Evolutionary conservation across 306 rosid genomes (phyloP), one percentile per base, ranked within the genome.

Genomic region (Canavalia ensiformis): DNA sequence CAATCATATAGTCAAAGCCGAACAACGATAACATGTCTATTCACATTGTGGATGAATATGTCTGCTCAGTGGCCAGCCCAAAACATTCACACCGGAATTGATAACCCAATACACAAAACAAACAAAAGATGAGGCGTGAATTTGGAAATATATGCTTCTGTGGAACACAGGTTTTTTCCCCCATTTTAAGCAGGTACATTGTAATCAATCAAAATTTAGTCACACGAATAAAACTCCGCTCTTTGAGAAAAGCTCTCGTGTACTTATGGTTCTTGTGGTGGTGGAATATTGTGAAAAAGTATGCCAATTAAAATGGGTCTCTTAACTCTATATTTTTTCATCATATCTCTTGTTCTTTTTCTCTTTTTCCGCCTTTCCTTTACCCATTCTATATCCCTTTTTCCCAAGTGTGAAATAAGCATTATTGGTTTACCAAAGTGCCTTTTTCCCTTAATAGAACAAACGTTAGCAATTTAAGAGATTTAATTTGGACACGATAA

Each of bases 171-270:
- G 7, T 31, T 44, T 44, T 55, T 56, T 34, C 76, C 34, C 45
- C 76, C 34, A n/a, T 55, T 50, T 42, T 31, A 30, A 31, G 68
- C 28, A 55, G 66, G 68, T 55, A 68, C 56, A 77, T 39, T 65
- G 73, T 67, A 67, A 66, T 66, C 81, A 66, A 66, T 39, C 54
- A 28, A 7, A 3, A 39, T 78, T 72, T 42, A 55, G 47, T 78
- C 28, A 0, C 2, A 13, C 4, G 31, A 46, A 30, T 54, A 28
- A 66, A 39, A 18, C 33, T 52, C 28, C 33, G 18, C 8, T 49
- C 34, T 6, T 28, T 4, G 10, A 8, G n/a, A 31, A 59, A 46
- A 60, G 10, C 31, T 37, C n/a, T 37, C n/a, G 39, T 13, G 70
- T n/a, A 9, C 4, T 45, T 30, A 49, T 60, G 71, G 34, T 46